phyloP scores from a whole-genome alignment of 73 alveolate species.

The Paramecium sonneborni region DNA sequence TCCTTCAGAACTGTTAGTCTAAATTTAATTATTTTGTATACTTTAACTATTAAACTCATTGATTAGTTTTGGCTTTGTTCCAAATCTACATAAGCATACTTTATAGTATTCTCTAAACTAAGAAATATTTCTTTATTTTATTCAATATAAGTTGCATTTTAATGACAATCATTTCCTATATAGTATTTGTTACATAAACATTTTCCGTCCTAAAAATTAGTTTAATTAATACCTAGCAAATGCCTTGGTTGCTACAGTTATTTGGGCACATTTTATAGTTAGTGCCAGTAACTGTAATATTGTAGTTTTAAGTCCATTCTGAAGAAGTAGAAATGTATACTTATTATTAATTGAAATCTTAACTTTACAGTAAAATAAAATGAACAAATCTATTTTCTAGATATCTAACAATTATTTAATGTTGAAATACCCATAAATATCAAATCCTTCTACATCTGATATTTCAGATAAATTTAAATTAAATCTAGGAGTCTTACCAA shows the following conservation, averaged over 20 bases:
- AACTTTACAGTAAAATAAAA: neutral
- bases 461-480: neutral
- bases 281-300: neutral
- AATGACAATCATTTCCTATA: neutral
- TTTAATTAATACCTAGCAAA: neutral
- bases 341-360: neutral
- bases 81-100: neutral
- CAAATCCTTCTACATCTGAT: neutral
- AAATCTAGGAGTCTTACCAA: neutral
- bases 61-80: neutral
- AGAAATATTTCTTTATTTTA: neutral
- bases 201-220: neutral
- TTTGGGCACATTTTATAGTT: neutral
- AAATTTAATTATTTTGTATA: neutral
- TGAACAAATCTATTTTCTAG: neutral
- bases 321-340: neutral
- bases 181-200: neutral
- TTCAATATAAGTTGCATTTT: neutral
- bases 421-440: neutral
- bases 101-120: neutral
- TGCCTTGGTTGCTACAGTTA: neutral
- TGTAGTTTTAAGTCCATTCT: neutral
- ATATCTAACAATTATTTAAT: neutral
- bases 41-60: neutral
- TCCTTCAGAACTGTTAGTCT: neutral